Base-by-base conservation (phyloP, 176 grass and related monocot genomes). In the Microstegium vimineum region DNA sequence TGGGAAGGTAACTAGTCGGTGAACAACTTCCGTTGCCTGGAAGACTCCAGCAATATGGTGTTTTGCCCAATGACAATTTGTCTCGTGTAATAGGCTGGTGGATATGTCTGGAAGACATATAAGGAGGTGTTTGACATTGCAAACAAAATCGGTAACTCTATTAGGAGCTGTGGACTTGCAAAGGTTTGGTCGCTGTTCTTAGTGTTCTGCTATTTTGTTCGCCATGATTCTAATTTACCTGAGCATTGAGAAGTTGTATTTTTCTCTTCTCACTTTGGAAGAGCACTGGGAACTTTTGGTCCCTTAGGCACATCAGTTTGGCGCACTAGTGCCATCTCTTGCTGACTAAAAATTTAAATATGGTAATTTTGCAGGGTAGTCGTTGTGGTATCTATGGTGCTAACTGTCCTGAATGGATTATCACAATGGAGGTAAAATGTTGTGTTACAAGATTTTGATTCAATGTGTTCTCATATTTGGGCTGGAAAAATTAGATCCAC, bases 331-430 rank as follows among this genome's bases (percentile, higher is more conserved):
- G 25, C 3, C 16, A 70, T 81, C 30, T 66, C 11, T 8, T 76
- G 30, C 59, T 80, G 34, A 83, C 25, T 73, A 65, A 33, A 41
- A 32, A 8, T 81, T 52, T 47, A 7, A n/a, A 42, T 68, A 42
- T 36, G 18, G 37, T 54, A 27, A 76, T n/a, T 75, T 80, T 74
- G 26, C 78, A 97, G 94, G 94, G 84, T 70, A 78, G 75, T 70
- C 86, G 89, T 74, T 94, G 91, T 28, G 94, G 94, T 81, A 97
- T 97, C 66, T 97, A 91, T 86, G 91, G 94, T 75, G 89, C 70
- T 72, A 97, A 97, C 84, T 93, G 86, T 81, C 91, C 86, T 17
- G 94, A 97, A 52, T 97, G 94, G 94, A 76, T 94, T 63, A 91
- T 97, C 47, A 97, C 88, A 20, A 89, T 97, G 91, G 87, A 97